Evolutionary conservation across 2,329 filamentous ascomycete genomes (phyloP), one percentile per base, ranked within the genome.

Genomic region (Leptosphaerulina australis): DNA sequence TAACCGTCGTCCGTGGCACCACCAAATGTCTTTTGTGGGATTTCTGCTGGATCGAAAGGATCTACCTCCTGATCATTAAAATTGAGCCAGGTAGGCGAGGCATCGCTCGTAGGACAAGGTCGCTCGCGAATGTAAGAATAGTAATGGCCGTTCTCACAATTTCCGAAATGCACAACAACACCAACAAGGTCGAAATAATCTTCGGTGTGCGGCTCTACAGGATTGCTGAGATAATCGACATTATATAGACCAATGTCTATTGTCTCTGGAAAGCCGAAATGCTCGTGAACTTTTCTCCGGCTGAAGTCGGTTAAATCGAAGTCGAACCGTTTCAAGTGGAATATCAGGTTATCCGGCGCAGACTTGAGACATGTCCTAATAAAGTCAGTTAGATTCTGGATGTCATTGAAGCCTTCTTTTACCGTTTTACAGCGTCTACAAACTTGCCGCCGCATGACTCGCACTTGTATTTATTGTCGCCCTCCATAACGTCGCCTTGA

Each of bases 401-500:
- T 15, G 9, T n/a, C 14, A 26, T 22, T 12, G 9, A 29, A 9
- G 14, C 11, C 4, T 10, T 11, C 62, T 69, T n/a, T 62, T 73
- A 87, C 84, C 88, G 84, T 73, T 96, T 97, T 59, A 97, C 90
- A 15, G 94, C 94, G 72, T 97, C 88, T 12, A 99, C 94, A 63
- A 78, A 72, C 34, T 94, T 88, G 9, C 84, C 84, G 55, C 91
- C 89, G 69, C 94, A 99, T 4, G 85, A 88, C 22, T 91, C 92
- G 74, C 94, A 99, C 59, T 95, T 96, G 78, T 97, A 99, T 75
- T 96, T 97, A 77, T 99, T 97, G 64, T 96, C 91, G 59, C 95
- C 94, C 78, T 96, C 91, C 88, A 99, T 92, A 26, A 94, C 86
- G 73, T 99, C 94, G 3, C 94, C 94, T 68, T 95, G 90, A 10